Conservation (phyloP, 768 basidiomycete species). For the Boletus vermiculosoides region DNA sequence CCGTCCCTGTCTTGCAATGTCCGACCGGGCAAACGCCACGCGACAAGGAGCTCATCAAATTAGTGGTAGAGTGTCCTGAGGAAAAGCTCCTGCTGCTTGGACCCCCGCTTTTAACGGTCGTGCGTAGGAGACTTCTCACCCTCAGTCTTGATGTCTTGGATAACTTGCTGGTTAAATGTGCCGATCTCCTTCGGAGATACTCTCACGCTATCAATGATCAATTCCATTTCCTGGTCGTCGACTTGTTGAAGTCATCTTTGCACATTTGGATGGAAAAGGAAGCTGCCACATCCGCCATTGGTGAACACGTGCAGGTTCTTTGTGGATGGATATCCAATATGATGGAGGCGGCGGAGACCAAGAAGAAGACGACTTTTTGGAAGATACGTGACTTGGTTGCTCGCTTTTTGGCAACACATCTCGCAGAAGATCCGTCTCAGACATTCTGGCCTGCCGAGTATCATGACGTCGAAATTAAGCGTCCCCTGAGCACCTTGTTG, state of each 20-base stretch:
- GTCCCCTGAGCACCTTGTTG: slow-evolving; percentile 51
- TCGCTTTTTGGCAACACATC: slow-evolving; percentile 64
- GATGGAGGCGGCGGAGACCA: slow-evolving; percentile 36
- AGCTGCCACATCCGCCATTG: slow-evolving; percentile 35
- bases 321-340: slow-evolving; percentile 53
- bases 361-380: slow-evolving; percentile 57
- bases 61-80: slow-evolving; percentile 47
- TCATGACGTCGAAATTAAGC: slow-evolving; percentile 27
- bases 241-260: slow-evolving; percentile 63
- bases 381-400: slow-evolving; percentile 60
- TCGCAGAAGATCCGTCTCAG: slow-evolving; percentile 55
- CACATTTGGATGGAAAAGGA: slow-evolving; percentile 51
- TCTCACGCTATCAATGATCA: slow-evolving; percentile 51
- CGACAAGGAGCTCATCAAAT: slow-evolving; percentile 58
- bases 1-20: slow-evolving; percentile 63
- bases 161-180: slow-evolving; percentile 53
- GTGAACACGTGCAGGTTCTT: slow-evolving; percentile 46
- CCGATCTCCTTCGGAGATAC: slow-evolving; percentile 52
- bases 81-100: slow-evolving; percentile 61
- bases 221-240: slow-evolving; percentile 53
- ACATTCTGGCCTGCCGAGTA: slow-evolving; percentile 42
- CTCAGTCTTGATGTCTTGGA: slow-evolving; percentile 52
- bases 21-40: slow-evolving; percentile 56
- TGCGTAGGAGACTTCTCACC: slow-evolving; percentile 53
- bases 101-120: slow-evolving; percentile 52